phyloP scores from a whole-genome alignment of 139 green algal species.

The Deuterostichococcus epilithicus region DNA sequence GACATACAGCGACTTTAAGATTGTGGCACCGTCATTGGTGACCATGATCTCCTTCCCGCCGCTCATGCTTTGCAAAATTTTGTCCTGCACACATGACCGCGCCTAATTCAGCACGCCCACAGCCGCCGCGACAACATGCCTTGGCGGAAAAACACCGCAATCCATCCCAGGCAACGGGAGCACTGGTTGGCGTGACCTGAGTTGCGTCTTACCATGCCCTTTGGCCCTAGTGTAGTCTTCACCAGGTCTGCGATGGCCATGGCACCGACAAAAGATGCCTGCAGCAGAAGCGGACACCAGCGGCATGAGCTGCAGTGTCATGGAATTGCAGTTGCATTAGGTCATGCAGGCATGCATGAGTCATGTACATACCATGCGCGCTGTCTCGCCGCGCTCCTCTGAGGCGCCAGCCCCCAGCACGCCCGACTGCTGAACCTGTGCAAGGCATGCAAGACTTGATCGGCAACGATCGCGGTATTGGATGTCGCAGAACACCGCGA shows the following conservation, averaged over 20 bases:
- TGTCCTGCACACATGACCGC: constrained; percentile 71
- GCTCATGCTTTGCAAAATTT: constrained; percentile 96
- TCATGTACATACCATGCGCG: constrained; percentile 71
- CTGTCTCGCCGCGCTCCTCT: constrained; percentile 94
- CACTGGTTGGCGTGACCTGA: background rate
- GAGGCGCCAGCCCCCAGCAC: constrained; percentile 67
- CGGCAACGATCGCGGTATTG: too few species aligned
- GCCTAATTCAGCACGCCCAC: background rate
- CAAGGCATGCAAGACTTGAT: background rate
- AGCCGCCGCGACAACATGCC: background rate
- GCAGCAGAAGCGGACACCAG: constrained; percentile 7
- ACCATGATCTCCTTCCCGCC: constrained; percentile 83
- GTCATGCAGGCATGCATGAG: background rate
- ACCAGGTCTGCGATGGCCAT: constrained; percentile 98
- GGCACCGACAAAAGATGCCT: constrained; percentile 93
- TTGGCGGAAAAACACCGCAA: background rate
- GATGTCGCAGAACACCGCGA: too few species aligned
- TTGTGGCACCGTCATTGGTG: constrained; percentile 98
- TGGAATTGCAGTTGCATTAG: background rate
- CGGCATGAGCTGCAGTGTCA: background rate
- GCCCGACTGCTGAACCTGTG: background rate
- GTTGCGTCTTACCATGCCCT: constrained; percentile 83
- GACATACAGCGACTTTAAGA: constrained; percentile 93
- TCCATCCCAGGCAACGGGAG: background rate
- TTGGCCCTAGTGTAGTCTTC: constrained; percentile 96